Percentiles rank a stretch among this genome's conserved stretches.
Evolutionary conservation across 83 land plant genomes (phyloP).

Genomic region (Diphasiastrum complanatum): DNA sequence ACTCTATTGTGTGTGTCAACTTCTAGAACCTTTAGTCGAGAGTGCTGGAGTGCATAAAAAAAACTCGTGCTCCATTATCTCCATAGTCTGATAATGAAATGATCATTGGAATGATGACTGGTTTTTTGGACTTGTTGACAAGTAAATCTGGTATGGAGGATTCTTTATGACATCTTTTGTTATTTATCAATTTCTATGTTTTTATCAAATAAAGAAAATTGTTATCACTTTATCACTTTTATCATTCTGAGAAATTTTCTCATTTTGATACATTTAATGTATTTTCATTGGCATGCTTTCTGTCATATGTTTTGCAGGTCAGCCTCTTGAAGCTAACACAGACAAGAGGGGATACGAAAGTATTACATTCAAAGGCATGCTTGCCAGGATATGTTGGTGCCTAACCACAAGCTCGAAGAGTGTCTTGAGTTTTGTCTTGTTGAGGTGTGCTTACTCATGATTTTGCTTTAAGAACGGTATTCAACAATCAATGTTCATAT

Average conservation of each 20-base stretch:
- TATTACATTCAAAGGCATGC: constrained; percentile 39
- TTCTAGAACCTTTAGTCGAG: too few species aligned
- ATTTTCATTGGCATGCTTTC: too few species aligned
- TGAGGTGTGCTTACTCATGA: constrained; percentile 27
- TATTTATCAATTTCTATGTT: neutral
- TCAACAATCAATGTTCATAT: neutral
- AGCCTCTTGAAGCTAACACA: constrained; percentile 35
- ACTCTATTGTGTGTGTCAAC: too few species aligned
- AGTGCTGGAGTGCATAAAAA: too few species aligned
- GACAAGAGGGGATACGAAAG: constrained; percentile 34
- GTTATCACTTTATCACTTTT: too few species aligned
- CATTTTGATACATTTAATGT: too few species aligned
- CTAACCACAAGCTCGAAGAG: constrained; percentile 30
- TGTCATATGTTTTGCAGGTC: constrained; percentile 13
- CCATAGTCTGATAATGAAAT: too few species aligned
- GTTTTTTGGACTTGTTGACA: too few species aligned
- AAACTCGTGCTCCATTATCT: too few species aligned
- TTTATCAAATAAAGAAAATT: constrained; percentile 1
- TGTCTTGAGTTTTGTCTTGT: constrained; percentile 33
- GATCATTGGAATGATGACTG: too few species aligned
- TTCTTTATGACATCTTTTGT: too few species aligned
- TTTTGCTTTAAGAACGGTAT: neutral
- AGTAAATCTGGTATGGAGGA: neutral
- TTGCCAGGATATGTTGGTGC: constrained; percentile 42
- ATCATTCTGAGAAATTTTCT: too few species aligned